These are phyloP conservation scores for Hypoxylon lienhwacheense DNA, from an alignment of 495 filamentous ascomycete species.

Conservation along the genomic window DNA sequence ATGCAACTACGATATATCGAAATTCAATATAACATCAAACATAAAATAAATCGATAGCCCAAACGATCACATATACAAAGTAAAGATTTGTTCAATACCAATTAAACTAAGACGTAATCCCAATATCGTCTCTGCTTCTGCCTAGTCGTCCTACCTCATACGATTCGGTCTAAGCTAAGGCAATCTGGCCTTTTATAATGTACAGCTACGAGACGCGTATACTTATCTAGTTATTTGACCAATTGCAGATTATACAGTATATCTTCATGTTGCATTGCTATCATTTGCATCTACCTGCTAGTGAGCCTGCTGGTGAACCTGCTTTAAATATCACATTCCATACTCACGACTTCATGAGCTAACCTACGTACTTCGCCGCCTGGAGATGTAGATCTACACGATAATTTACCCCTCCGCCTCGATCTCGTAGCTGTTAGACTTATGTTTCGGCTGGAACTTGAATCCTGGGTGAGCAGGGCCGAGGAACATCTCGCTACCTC, in stretches of 20 bases:
- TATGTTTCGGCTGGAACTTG: slow-evolving; percentile 97
- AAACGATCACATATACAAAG: too few species aligned
- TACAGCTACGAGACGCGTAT: slow-evolving; percentile 14
- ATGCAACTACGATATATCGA: too few species aligned
- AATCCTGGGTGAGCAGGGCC: slow-evolving; percentile 88
- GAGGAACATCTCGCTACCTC: slow-evolving; percentile 88
- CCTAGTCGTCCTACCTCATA: slow-evolving; percentile 1
- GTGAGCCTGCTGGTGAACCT: not conserved
- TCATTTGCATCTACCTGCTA: not conserved
- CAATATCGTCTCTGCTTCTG: not conserved
- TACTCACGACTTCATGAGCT: not conserved
- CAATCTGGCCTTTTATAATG: slow-evolving; percentile 21
- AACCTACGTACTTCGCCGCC: not conserved
- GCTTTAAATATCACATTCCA: slow-evolving; percentile 1
- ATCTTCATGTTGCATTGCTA: not conserved
- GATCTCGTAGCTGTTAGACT: slow-evolving; percentile 77
- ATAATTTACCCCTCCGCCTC: slow-evolving; percentile 57
- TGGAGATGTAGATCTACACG: not conserved
- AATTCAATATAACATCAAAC: too few species aligned
- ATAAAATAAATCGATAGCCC: too few species aligned
- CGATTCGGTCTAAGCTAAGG: slow-evolving; percentile 1
- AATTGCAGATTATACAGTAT: slow-evolving; percentile 6
- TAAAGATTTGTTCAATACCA: too few species aligned
- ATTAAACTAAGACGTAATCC: too few species aligned
- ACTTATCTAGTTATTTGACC: slow-evolving; percentile 9